Evolutionary conservation across 2,329 filamentous ascomycete genomes (phyloP).

Genomic region (Diaporthe australafricana): DNA sequence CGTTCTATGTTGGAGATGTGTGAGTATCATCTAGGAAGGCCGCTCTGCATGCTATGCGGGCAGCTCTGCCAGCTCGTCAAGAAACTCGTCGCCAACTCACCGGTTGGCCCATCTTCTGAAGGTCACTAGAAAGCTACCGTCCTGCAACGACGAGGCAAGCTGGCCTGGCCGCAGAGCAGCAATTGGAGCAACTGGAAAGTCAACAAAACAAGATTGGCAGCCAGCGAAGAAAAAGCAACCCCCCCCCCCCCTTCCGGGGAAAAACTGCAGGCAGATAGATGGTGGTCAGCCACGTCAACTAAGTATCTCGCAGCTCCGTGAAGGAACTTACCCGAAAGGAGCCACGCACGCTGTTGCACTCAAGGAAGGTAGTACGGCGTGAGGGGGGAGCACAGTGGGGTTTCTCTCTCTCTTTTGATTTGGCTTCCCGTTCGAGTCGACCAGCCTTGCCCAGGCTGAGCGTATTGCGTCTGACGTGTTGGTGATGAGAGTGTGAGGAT

Average conservation of each 20-base stretch:
- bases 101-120: neutral
- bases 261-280: slow-evolving; percentile 2
- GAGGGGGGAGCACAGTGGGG: neutral
- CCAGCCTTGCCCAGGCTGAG: neutral
- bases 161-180: slow-evolving; percentile 4
- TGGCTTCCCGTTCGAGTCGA: neutral
- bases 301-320: slow-evolving; percentile 9
- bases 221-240: neutral
- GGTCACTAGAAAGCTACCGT: neutral
- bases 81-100: neutral
- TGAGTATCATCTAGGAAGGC: no score
- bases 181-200: slow-evolving; percentile 4
- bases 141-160: neutral
- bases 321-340: slow-evolving; percentile 5
- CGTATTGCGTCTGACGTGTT: no score
- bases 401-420: slow-evolving; percentile 13
- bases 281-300: slow-evolving; percentile 7
- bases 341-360: slow-evolving; percentile 22
- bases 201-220: neutral
- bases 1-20: no score
- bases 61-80: neutral
- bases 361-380: neutral
- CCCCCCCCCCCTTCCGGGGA: no score
- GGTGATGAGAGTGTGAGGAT: no score
- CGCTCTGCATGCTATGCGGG: neutral